Percentiles rank a stretch among this genome's conserved stretches.
Conservation (phyloP, 495 filamentous ascomycete genomes). For the Pyrenopolyporus hunteri region DNA sequence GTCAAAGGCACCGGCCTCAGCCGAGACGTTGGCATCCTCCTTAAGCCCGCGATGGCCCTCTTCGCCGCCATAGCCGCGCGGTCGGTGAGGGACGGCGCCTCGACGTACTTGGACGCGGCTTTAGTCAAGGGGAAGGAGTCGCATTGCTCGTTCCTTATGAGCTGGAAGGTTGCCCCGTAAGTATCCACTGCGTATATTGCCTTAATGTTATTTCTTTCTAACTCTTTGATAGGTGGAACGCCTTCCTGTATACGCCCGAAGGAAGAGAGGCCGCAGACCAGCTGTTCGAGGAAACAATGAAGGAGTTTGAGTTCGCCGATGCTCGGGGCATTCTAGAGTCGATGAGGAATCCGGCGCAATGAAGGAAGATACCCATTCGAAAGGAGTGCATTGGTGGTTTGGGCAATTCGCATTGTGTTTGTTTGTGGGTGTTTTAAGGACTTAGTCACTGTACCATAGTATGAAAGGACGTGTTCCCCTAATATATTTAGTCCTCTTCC, state of each 20-base stretch:
- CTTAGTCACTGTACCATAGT: no score
- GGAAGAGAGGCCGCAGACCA: slow-evolving; percentile 44
- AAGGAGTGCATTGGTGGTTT: background rate
- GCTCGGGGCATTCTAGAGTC: slow-evolving; percentile 44
- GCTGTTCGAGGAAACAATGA: slow-evolving; percentile 53
- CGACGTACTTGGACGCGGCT: slow-evolving; percentile 50
- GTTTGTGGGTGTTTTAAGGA: no score
- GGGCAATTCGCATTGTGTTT: background rate
- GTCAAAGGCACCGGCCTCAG: slow-evolving; percentile 50
- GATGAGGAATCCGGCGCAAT: slow-evolving; percentile 5
- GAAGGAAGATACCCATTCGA: background rate
- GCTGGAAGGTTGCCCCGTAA: slow-evolving; percentile 51
- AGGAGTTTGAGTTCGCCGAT: slow-evolving; percentile 49
- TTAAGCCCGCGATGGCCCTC: slow-evolving; percentile 21
- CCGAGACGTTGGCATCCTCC: slow-evolving; percentile 35
- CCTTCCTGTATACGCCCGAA: slow-evolving; percentile 46
- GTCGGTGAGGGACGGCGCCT: slow-evolving; percentile 42
- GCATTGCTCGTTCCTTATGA: slow-evolving; percentile 51
- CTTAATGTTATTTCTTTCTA: background rate
- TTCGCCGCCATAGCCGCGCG: slow-evolving; percentile 41
- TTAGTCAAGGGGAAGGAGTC: slow-evolving; percentile 52
- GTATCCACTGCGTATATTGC: slow-evolving; percentile 15
- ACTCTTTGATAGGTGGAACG: slow-evolving; percentile 23
- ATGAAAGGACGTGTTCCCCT: no score
- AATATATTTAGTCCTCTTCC: no score